A percentile compares a stretch with the other conserved stretches of the same genome.
phyloP scores from a whole-genome alignment of 2,329 filamentous ascomycete species.

The Talaromyces sp. region DNA sequence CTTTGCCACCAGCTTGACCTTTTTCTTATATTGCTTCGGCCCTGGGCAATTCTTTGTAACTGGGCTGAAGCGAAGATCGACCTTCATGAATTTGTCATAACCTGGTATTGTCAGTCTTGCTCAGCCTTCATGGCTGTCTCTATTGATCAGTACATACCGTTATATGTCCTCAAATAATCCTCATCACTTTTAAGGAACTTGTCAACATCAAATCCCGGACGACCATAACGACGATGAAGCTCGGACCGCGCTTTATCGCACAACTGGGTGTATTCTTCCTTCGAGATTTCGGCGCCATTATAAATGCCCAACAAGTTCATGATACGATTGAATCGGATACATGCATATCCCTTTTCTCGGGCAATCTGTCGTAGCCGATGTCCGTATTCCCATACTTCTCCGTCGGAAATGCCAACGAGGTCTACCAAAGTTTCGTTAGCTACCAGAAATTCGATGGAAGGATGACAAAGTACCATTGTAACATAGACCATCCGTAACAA shows the following conservation, averaged over 20 bases:
- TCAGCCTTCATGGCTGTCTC: neutral
- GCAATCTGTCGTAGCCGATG: conserved; percentile 39
- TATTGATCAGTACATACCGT: neutral
- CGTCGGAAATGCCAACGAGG: conserved; percentile 43
- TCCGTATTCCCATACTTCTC: conserved; percentile 44
- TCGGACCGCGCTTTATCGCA: conserved; percentile 25
- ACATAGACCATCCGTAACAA: conserved; percentile 47
- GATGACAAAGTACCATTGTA: conserved; percentile 32
- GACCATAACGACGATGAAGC: conserved; percentile 9
- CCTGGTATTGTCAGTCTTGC: neutral
- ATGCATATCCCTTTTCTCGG: conserved; percentile 30
- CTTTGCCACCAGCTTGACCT: conserved; percentile 8
- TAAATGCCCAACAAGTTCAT: conserved; percentile 36
- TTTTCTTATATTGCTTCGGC: conserved; percentile 9
- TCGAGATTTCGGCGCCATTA: conserved; percentile 27
- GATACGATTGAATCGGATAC: conserved; percentile 40
- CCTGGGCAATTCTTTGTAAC: conserved; percentile 9
- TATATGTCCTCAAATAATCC: conserved; percentile 7
- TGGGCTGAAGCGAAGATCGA: conserved; percentile 12
- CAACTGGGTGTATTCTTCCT: conserved; percentile 28
- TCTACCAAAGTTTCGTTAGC: conserved; percentile 28
- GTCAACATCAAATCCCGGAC: conserved; percentile 10
- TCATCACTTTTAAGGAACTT: conserved; percentile 6
- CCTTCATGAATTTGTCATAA: conserved; percentile 13
- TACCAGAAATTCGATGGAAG: neutral